Evolutionary conservation across 202 grass and related monocot species (phyloP), one percentile per base, ranked within the genome.

Genomic region (Eragrostis tef): DNA sequence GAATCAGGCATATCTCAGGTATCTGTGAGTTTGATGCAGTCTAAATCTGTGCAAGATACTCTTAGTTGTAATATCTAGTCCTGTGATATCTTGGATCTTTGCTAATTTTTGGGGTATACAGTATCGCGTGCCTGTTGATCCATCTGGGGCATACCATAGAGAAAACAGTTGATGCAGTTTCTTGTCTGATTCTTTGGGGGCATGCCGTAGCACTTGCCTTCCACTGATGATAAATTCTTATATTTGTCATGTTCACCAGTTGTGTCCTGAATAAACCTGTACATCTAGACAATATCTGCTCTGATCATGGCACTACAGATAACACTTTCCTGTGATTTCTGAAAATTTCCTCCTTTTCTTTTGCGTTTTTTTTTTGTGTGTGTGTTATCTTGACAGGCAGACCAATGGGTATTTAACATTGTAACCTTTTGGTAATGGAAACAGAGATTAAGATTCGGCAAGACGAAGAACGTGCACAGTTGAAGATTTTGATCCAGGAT

Each of bases 401-500:
- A 34, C 48, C 9, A 53, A 13, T 85, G 39, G 31, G 19, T 51
- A 77, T 62, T 81, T 84, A 9, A 69, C 17, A 25, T 50, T 63
- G 21, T 84, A 58, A 75, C 52, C 6, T 88, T 69, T 74, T 53
- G 13, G 39, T 81, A n/a, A 72, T 84, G 62, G 69, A 31, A 62
- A 88, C 84, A 98, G 96, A 98, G 85, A 87, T 87, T 47, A 98
- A 86, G 77, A 45, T 80, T 76, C 71, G 75, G 20, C 84, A 91
- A 81, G 85, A 93, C 25, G 96, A 98, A 93, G 95, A 98, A 69
- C 85, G 53, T 24, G 87, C 80, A 50, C 95, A 98, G 45, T 79
- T 98, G 69, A 98, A 88, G 88, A 93, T 88, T 79, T 61, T 98
- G 58, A 67, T 98, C 79, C 88, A 72, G 88, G 88, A 91, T 85